Percentiles rank a stretch among this genome's conserved stretches.
Conservation (phyloP, 2,329 filamentous ascomycete genomes). For the Parascedosporium putredinis region DNA sequence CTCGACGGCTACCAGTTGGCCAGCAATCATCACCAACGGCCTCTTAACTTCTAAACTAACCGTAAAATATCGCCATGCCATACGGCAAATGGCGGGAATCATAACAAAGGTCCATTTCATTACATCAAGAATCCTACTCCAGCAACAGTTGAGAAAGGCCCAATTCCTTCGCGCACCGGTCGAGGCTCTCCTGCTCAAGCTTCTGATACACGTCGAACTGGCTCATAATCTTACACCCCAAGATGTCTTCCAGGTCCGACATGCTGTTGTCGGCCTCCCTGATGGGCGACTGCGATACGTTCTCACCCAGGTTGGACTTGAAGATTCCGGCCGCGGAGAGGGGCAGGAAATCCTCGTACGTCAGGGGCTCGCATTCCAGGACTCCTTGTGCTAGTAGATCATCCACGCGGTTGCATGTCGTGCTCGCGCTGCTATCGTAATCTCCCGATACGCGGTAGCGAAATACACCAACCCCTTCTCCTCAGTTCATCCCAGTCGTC, state of each 20-base stretch:
- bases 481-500: neutral
- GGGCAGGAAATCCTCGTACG: conserved; percentile 44
- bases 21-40: too few species aligned
- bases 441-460: neutral
- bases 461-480: neutral
- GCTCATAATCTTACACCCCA: conserved; percentile 9
- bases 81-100: too few species aligned
- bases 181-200: conserved; percentile 7
- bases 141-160: neutral
- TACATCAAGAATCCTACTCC: neutral
- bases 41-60: too few species aligned
- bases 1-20: too few species aligned
- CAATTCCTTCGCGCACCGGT: conserved; percentile 1
- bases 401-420: conserved; percentile 13
- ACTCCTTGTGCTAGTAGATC: conserved; percentile 21
- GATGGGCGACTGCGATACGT: neutral
- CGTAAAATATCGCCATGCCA: too few species aligned
- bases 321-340: conserved; percentile 43
- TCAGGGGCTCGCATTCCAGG: conserved; percentile 31
- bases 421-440: neutral
- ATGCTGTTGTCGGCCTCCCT: conserved; percentile 4
- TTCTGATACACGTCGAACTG: conserved; percentile 11
- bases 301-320: conserved; percentile 27
- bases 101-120: too few species aligned
- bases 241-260: conserved; percentile 11